These are phyloP conservation scores for Carex parvula DNA, from an alignment of 176 grass and related monocot genomes.

Conservation along the genomic window DNA sequence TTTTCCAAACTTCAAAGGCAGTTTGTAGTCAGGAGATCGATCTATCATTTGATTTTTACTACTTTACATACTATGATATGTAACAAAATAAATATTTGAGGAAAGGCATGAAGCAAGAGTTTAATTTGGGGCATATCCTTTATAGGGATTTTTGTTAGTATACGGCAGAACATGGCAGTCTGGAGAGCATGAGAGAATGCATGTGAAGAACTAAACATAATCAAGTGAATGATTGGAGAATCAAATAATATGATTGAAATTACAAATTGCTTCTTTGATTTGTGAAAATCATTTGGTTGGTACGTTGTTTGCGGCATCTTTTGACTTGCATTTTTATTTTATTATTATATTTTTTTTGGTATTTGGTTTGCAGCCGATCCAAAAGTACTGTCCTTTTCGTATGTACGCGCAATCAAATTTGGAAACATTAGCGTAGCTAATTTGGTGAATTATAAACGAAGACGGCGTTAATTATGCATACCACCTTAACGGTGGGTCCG, in stretches of 20 bases:
- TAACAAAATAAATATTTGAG: background rate
- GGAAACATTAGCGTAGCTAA: background rate
- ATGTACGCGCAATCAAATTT: constrained; percentile 13
- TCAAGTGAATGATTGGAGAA: constrained; percentile 23
- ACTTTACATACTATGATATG: background rate
- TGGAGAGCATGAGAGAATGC: constrained; percentile 7
- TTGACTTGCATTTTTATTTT: constrained; percentile 12
- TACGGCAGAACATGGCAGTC: constrained; percentile 14
- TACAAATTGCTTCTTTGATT: constrained; percentile 24
- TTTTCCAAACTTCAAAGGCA: no score
- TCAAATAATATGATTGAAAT: constrained; percentile 13
- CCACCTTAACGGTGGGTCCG: no score
- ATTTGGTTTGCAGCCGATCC: constrained; percentile 4
- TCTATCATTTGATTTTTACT: no score
- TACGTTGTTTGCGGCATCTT: background rate
- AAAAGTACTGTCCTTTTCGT: constrained; percentile 27
- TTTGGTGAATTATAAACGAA: background rate
- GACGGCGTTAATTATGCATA: no score
- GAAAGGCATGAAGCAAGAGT: background rate
- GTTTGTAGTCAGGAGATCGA: no score
- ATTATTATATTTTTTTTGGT: background rate
- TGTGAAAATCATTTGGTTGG: constrained; percentile 28
- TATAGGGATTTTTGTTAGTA: background rate
- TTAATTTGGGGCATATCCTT: background rate
- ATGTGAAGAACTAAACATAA: constrained; percentile 21